A percentile compares a stretch with the other conserved stretches of the same genome.
Conservation (phyloP, 257 asterid genomes). For the Nicotiana tabacum region DNA sequence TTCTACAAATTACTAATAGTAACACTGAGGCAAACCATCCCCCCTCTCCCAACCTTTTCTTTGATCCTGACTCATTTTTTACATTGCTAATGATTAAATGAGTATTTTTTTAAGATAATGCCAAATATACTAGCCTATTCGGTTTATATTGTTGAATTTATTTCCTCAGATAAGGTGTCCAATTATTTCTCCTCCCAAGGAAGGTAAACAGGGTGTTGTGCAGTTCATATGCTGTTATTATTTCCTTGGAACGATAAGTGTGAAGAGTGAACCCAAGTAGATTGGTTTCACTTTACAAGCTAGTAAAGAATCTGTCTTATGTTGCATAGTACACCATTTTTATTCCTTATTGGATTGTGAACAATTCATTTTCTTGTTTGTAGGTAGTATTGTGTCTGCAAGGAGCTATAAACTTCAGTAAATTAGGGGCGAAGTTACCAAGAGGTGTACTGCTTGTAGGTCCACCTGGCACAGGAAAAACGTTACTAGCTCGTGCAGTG, state of each 20-base stretch:
- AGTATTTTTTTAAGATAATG: background rate
- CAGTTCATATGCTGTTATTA: background rate
- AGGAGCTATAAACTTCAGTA: constrained; percentile 82
- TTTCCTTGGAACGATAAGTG: no score
- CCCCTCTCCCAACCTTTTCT: background rate
- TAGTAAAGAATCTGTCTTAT: background rate
- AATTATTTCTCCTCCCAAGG: background rate
- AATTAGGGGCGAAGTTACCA: constrained; percentile 93
- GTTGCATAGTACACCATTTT: background rate
- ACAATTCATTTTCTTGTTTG: constrained; percentile 9
- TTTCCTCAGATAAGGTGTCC: background rate
- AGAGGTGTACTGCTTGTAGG: constrained; percentile 96
- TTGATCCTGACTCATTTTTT: background rate
- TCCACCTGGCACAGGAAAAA: constrained; percentile 97
- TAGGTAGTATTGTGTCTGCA: constrained; percentile 85
- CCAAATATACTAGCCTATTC: background rate
- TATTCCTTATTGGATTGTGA: background rate
- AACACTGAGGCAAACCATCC: background rate
- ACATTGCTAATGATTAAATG: background rate
- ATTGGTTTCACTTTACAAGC: background rate
- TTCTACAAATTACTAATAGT: background rate
- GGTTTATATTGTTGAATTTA: background rate
- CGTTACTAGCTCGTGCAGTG: constrained; percentile 94
- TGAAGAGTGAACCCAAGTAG: no score
- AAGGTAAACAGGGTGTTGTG: background rate